These are phyloP conservation scores for Penicillium fimorum DNA, from an alignment of 495 filamentous ascomycete genomes.

Conservation along the genomic window DNA sequence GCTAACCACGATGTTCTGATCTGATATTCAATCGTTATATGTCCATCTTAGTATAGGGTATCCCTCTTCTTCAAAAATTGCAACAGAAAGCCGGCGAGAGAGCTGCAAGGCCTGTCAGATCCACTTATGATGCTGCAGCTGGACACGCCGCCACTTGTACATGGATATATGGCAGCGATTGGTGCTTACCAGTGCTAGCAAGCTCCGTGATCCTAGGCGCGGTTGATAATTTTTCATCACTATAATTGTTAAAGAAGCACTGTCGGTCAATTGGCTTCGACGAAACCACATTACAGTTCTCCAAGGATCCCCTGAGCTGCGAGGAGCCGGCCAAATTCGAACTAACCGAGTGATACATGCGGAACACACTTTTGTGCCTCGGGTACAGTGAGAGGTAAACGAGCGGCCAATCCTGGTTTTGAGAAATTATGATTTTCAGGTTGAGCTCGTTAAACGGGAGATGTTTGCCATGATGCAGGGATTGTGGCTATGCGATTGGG, in stretches of 20 bases:
- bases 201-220: background rate
- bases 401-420: background rate
- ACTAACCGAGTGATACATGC: background rate
- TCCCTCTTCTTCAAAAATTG: too few species aligned
- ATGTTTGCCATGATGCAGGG: background rate
- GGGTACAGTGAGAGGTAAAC: background rate
- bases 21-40: background rate
- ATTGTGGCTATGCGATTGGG: background rate
- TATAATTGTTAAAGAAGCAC: background rate
- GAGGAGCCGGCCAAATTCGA: background rate
- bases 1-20: background rate
- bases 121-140: background rate
- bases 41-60: background rate
- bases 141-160: background rate
- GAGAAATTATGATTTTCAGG: background rate
- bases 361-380: background rate
- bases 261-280: background rate
- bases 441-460: background rate
- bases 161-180: background rate
- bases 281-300: background rate
- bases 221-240: background rate
- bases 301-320: background rate
- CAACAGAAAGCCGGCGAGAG: too few species aligned
- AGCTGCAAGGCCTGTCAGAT: too few species aligned
- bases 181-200: background rate